phyloP scores from a whole-genome alignment of 2,329 filamentous ascomycete species.

The Colletotrichum sp. region DNA sequence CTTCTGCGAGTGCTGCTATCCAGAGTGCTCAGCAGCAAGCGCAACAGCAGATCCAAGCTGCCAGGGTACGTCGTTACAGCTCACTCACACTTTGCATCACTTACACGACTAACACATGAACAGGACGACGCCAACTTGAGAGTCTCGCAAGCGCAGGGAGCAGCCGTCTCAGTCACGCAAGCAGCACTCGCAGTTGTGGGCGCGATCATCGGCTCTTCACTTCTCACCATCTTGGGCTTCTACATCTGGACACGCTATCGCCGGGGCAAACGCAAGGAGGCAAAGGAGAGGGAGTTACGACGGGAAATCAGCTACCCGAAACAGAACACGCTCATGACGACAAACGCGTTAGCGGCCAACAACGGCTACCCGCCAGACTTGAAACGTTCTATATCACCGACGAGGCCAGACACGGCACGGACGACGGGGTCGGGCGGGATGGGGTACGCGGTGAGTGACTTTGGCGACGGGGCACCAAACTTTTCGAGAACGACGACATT shows the following conservation, averaged over 20 bases:
- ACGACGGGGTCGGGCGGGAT: neutral
- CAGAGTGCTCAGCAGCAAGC: slow-evolving; percentile 19
- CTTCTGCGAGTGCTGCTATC: slow-evolving; percentile 25
- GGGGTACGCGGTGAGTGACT: slow-evolving; percentile 7
- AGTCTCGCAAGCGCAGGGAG: slow-evolving; percentile 37
- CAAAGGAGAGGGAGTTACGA: neutral
- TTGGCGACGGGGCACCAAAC: slow-evolving; percentile 3
- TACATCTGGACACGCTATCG: slow-evolving; percentile 37
- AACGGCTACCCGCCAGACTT: slow-evolving; percentile 27
- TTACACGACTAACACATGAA: neutral
- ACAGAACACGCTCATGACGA: slow-evolving; percentile 22
- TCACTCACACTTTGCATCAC: no score
- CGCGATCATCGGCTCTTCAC: slow-evolving; percentile 44
- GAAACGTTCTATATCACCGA: slow-evolving; percentile 21
- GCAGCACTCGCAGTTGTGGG: slow-evolving; percentile 45
- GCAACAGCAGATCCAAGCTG: slow-evolving; percentile 10
- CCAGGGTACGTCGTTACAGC: neutral
- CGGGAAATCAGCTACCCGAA: slow-evolving; percentile 26
- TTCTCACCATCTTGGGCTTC: slow-evolving; percentile 42
- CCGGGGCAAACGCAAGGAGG: slow-evolving; percentile 24
- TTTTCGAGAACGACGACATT: slow-evolving; percentile 12
- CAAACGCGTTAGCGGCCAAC: neutral
- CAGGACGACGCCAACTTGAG: slow-evolving; percentile 31
- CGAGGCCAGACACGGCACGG: slow-evolving; percentile 19
- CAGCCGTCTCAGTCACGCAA: slow-evolving; percentile 46